Conservation (phyloP, 768 basidiomycete genomes). For the Naganishia onofrii region DNA sequence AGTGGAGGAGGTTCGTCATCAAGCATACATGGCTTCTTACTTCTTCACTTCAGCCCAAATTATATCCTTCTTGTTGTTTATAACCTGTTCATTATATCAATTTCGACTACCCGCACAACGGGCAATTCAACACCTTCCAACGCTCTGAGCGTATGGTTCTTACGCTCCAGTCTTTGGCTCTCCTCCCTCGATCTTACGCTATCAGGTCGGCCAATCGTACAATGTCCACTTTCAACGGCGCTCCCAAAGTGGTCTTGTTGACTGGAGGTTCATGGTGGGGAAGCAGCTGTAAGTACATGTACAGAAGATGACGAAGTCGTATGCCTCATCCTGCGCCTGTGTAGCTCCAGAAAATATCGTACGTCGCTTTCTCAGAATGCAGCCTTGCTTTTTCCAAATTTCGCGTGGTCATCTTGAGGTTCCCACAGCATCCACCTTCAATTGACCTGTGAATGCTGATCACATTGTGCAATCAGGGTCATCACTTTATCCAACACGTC, state of each 20-base stretch:
- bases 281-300: slow-evolving; percentile 17
- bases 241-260: slow-evolving; percentile 19
- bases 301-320: not conserved
- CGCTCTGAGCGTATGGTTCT: not conserved
- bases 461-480: slow-evolving; percentile 6
- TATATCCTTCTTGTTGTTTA: too few relatives aligned
- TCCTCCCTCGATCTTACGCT: not conserved
- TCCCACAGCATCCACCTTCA: not conserved
- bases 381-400: not conserved
- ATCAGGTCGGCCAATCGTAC: not conserved
- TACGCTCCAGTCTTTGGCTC: not conserved
- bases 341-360: slow-evolving; percentile 24
- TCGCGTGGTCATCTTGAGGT: not conserved
- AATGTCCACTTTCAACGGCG: not conserved
- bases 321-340: not conserved
- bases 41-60: not conserved
- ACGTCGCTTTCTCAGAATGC: not conserved
- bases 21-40: too few relatives aligned
- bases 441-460: not conserved
- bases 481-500: slow-evolving; percentile 21
- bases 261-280: slow-evolving; percentile 31
- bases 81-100: too few relatives aligned
- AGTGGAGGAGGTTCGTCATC: too few relatives aligned
- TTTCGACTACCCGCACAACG: too few relatives aligned
- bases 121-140: too few relatives aligned